Evolutionary conservation across 306 rosid genomes (phyloP).

Genomic region (Clitoria ternatea): DNA sequence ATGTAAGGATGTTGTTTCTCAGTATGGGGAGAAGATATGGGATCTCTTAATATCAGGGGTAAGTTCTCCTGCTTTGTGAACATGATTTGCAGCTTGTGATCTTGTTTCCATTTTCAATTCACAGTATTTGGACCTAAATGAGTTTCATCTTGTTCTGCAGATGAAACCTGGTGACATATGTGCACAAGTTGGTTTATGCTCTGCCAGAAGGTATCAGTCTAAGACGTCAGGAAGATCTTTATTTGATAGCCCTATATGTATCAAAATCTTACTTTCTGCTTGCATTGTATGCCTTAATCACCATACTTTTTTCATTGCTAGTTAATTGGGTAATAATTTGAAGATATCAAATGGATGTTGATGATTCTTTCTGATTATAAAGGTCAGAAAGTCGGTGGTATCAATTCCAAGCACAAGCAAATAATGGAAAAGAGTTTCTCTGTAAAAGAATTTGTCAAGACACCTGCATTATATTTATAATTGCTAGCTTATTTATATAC

Average conservation of each 20-base stretch:
- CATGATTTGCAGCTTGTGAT: neutral
- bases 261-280: neutral
- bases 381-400: neutral
- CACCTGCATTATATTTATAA: neutral
- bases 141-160: conserved; percentile 42
- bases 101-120: neutral
- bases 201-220: conserved; percentile 29
- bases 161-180: conserved; percentile 54
- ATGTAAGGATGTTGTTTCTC: conserved; percentile 69
- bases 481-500: neutral
- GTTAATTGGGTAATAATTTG: neutral
- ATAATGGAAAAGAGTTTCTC: neutral
- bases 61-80: conserved; percentile 17
- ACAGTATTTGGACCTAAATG: neutral
- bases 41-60: conserved; percentile 79
- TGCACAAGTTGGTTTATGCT: conserved; percentile 56
- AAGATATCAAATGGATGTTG: neutral
- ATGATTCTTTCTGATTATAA: neutral
- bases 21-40: conserved; percentile 85
- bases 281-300: neutral
- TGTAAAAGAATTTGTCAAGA: neutral
- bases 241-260: neutral
- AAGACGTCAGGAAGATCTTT: conserved; percentile 37
- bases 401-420: neutral
- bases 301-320: neutral